phyloP scores from a whole-genome alignment of 352 stramenopile species.

The Phytophthora melonis region DNA sequence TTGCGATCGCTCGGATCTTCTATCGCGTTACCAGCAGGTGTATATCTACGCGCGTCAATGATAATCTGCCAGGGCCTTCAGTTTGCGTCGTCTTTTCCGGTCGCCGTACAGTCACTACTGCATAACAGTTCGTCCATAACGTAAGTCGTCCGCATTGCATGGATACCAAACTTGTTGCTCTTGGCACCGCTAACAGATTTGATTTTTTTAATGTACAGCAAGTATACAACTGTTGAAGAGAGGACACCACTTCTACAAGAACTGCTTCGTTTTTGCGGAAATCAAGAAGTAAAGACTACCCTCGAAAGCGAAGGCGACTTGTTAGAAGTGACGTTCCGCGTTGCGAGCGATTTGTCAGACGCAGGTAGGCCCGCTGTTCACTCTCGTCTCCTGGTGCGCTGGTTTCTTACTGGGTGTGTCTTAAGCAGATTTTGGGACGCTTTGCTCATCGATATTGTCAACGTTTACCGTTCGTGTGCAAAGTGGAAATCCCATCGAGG shows the following conservation, averaged over 20 bases:
- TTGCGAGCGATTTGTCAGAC: conserved; percentile 54
- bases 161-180: neutral
- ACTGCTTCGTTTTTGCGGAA: conserved; percentile 39
- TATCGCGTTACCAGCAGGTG: conserved; percentile 57
- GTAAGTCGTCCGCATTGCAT: conserved; percentile 33
- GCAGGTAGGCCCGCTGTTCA: conserved; percentile 42
- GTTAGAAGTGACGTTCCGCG: conserved; percentile 70
- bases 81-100: conserved; percentile 50
- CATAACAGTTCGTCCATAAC: conserved; percentile 60
- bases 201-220: conserved; percentile 39
- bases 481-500: conserved; percentile 40
- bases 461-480: conserved; percentile 40
- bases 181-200: neutral
- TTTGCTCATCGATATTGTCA: conserved; percentile 64
- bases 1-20: conserved; percentile 65
- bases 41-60: conserved; percentile 55
- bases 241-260: conserved; percentile 51
- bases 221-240: conserved; percentile 69
- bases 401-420: conserved; percentile 11
- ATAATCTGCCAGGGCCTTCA: conserved; percentile 62
- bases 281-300: conserved; percentile 16
- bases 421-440: conserved; percentile 53
- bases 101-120: conserved; percentile 60
- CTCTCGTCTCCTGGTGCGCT: neutral
- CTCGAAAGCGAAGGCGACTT: conserved; percentile 54